These are phyloP conservation scores for Penicillium occitanis DNA, from an alignment of 2,329 filamentous ascomycete genomes.

Conservation along the genomic window DNA sequence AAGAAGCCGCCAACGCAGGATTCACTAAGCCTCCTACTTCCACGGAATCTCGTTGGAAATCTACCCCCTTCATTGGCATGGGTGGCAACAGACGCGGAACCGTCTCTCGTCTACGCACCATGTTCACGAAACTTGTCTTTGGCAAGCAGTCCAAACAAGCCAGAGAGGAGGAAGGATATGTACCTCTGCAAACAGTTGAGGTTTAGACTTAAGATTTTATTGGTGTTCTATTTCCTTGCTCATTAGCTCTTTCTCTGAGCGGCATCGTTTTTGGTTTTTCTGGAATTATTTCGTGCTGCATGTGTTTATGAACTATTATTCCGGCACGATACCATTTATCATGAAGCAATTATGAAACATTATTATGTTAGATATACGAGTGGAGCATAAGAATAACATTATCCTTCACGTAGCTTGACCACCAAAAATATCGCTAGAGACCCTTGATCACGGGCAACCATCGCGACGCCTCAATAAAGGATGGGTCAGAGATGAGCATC, in stretches of 20 bases:
- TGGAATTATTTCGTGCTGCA: background rate
- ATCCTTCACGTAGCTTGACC: too few species aligned
- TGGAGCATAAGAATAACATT: too few species aligned
- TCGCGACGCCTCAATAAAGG: too few species aligned
- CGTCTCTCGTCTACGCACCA: slow-evolving; percentile 20
- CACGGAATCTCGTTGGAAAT: slow-evolving; percentile 22
- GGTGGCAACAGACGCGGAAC: slow-evolving; percentile 15
- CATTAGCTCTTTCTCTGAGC: background rate
- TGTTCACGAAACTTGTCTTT: slow-evolving; percentile 32
- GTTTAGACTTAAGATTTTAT: slow-evolving; percentile 22
- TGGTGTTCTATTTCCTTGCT: background rate
- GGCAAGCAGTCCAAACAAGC: slow-evolving; percentile 28
- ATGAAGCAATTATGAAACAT: background rate
- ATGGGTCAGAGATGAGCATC: too few species aligned
- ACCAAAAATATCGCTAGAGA: too few species aligned
- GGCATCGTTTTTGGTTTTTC: background rate
- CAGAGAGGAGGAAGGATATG: slow-evolving; percentile 43
- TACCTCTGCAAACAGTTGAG: slow-evolving; percentile 49
- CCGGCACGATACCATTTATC: background rate
- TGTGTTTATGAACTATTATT: background rate
- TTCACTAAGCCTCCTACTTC: slow-evolving; percentile 21
- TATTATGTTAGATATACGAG: background rate
- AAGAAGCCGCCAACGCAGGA: slow-evolving; percentile 53
- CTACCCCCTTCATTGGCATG: slow-evolving; percentile 31
- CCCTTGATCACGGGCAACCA: too few species aligned